phyloP scores from a whole-genome alignment of 495 filamentous ascomycete genomes.

The Xylaria nigripes region DNA sequence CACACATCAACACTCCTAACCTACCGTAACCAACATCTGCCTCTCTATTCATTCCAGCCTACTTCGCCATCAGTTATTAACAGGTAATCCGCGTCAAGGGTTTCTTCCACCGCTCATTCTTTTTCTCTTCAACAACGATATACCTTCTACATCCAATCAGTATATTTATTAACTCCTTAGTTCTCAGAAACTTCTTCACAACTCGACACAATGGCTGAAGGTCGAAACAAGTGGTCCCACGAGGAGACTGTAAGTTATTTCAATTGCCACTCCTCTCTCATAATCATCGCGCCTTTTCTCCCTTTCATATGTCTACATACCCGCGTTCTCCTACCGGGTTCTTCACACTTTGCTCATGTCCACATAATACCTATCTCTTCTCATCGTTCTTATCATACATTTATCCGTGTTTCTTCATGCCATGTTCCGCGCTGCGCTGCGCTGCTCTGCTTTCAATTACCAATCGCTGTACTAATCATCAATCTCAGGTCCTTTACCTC shows the following conservation, averaged over 20 bases:
- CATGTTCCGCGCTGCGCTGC: not conserved
- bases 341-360: not conserved
- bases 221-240: conserved; percentile 23
- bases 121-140: not conserved
- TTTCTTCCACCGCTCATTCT: too few species aligned
- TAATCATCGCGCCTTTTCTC: not conserved
- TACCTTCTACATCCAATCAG: not conserved
- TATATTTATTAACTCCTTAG: not conserved
- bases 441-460: not conserved
- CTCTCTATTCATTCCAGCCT: not conserved
- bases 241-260: conserved; percentile 29
- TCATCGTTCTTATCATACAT: not conserved
- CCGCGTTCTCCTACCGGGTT: not conserved
- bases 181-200: not conserved
- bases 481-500: conserved; percentile 25
- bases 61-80: not conserved
- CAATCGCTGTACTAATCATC: not conserved
- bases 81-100: too few species aligned
- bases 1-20: not conserved
- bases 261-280: not conserved
- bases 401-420: too few species aligned
- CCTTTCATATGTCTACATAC: not conserved
- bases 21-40: not conserved
- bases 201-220: not conserved
- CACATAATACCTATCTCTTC: not conserved